These are phyloP conservation scores for Clitopilus passeckerianus DNA, from an alignment of 768 basidiomycete genomes.

Conservation along the genomic window DNA sequence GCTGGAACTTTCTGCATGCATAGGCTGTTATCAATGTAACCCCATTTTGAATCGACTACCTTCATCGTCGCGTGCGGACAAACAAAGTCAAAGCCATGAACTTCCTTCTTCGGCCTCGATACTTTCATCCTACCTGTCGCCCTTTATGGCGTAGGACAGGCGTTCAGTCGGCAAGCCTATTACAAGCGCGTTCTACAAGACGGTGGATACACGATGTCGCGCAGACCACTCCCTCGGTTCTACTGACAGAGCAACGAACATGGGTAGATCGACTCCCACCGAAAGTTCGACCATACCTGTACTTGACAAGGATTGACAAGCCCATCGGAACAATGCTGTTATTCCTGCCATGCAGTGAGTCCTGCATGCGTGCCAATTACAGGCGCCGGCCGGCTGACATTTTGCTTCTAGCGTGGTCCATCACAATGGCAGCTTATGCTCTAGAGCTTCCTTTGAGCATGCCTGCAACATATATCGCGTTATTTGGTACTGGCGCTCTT, in stretches of 20 bases:
- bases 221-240: conserved; percentile 1
- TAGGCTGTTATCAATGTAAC: neutral
- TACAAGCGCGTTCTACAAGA: neutral
- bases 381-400: neutral
- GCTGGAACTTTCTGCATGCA: neutral
- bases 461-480: conserved; percentile 68
- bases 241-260: conserved; percentile 19
- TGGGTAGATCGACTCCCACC: conserved; percentile 69
- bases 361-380: neutral
- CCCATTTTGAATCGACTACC: neutral
- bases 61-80: neutral
- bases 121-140: neutral
- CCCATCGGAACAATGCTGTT: conserved; percentile 91
- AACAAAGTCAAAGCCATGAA: neutral
- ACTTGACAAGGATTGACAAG: conserved; percentile 88
- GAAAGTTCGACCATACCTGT: conserved; percentile 70
- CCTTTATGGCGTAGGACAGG: neutral
- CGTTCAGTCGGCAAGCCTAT: neutral
- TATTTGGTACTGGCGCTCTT: conserved; percentile 88
- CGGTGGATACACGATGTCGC: neutral
- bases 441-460: conserved; percentile 58
- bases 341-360: conserved; percentile 91
- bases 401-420: conserved; percentile 82
- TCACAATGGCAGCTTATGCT: conserved; percentile 93
- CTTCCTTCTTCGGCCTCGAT: neutral